Percentiles rank a stretch among this genome's conserved stretches.
These are phyloP conservation scores for Paspalum vaginatum DNA, from an alignment of 176 grass and related monocot genomes.

Conservation along the genomic window DNA sequence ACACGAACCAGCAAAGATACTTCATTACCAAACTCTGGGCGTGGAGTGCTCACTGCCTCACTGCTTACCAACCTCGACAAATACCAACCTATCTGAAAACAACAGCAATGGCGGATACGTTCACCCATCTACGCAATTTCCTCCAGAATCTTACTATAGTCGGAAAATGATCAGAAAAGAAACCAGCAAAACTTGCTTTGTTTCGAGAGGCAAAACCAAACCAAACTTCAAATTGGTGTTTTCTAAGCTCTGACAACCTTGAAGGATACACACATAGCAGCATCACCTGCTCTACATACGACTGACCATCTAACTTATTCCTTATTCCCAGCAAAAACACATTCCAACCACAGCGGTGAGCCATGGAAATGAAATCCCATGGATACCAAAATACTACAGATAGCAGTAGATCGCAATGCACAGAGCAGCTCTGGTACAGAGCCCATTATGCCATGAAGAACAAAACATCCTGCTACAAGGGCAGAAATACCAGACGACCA, in stretches of 20 bases:
- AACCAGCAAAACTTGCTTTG: neutral
- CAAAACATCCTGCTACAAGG: constrained; percentile 28
- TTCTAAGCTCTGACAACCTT: constrained; percentile 12
- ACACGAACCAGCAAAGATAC: constrained; percentile 22
- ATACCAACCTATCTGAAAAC: neutral
- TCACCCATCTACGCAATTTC: neutral
- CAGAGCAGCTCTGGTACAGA: neutral
- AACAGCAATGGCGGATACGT: neutral
- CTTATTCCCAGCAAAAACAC: constrained; percentile 52
- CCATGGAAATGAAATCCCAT: constrained; percentile 36
- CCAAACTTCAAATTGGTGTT: constrained; percentile 5
- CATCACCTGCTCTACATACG: neutral
- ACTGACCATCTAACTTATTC: constrained; percentile 20
- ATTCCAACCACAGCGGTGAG: constrained; percentile 23
- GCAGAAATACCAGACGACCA: constrained; percentile 19
- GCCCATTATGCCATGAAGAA: constrained; percentile 33
- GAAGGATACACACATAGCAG: neutral
- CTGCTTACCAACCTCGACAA: constrained; percentile 31
- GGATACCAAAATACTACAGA: constrained; percentile 30
- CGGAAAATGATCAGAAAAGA: neutral
- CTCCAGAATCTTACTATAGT: neutral
- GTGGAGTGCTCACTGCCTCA: neutral
- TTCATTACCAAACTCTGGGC: constrained; percentile 16
- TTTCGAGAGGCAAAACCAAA: constrained; percentile 6
- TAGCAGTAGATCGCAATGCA: neutral